phyloP scores from a whole-genome alignment of 1,284 basidiomycete species.

The Trichosporon sp. region DNA sequence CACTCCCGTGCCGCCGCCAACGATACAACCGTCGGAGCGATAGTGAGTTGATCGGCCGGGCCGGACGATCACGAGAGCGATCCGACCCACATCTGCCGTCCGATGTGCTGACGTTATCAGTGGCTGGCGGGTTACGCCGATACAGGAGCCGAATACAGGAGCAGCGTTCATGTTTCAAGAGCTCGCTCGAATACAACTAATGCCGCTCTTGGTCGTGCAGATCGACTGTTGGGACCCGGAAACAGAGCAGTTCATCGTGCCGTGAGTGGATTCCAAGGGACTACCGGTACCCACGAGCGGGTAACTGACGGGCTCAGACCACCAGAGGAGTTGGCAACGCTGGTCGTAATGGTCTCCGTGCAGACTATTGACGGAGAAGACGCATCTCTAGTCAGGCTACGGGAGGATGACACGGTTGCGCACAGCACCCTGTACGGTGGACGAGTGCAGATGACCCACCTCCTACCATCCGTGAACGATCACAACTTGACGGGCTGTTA shows the following conservation, averaged over 20 bases:
- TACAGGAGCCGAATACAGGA: conserved; percentile 12
- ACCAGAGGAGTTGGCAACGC: background rate
- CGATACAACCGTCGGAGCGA: background rate
- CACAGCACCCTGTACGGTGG: conserved; percentile 1
- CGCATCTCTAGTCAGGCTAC: conserved; percentile 6
- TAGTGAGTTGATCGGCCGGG: conserved; percentile 8
- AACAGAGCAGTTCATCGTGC: conserved; percentile 12
- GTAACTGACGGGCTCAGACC: background rate
- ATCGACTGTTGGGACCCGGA: conserved; percentile 17
- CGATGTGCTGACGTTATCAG: conserved; percentile 15
- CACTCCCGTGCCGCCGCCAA: background rate
- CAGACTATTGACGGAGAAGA: conserved; percentile 8
- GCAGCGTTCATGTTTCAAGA: conserved; percentile 12
- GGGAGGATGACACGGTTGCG: background rate
- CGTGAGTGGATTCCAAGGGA: background rate
- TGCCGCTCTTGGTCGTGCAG: conserved; percentile 3
- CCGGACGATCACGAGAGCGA: background rate
- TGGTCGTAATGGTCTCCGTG: conserved; percentile 9
- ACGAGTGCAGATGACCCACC: background rate
- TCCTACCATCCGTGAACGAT: background rate
- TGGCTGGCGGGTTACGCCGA: conserved; percentile 11
- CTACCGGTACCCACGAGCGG: background rate
- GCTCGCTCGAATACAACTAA: conserved; percentile 13
- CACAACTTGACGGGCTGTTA: background rate
- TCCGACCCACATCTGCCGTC: background rate